Conservation (phyloP, 1,139 yeast genomes). For the Yamadazyma conglobata region DNA sequence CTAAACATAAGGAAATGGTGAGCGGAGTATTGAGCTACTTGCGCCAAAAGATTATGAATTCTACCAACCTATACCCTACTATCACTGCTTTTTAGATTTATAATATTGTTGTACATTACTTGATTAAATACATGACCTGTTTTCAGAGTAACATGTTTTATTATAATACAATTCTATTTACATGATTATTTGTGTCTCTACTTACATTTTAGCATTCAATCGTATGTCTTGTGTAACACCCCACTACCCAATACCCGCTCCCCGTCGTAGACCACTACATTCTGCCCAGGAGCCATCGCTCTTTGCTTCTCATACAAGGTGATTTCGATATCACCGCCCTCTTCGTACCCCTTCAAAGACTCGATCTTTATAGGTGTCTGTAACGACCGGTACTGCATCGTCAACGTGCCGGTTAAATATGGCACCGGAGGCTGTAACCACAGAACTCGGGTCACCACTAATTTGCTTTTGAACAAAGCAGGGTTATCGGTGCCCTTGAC, state of each 20-base stretch:
- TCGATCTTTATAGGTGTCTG: conserved; percentile 48
- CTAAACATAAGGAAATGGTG: conserved; percentile 39
- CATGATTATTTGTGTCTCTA: conserved; percentile 1
- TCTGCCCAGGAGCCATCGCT: conserved; percentile 92
- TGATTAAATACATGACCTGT: too few species aligned
- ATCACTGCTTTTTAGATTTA: conserved; percentile 37
- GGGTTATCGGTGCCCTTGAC: conserved; percentile 69
- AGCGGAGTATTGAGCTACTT: conserved; percentile 13
- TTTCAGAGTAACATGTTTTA: too few species aligned
- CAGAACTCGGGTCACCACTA: conserved; percentile 45
- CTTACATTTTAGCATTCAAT: conserved; percentile 1
- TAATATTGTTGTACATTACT: neutral
- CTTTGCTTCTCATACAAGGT: conserved; percentile 44
- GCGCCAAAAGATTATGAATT: conserved; percentile 13
- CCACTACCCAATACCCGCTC: conserved; percentile 82
- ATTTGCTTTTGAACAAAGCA: conserved; percentile 45
- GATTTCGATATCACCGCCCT: conserved; percentile 22
- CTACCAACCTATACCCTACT: conserved; percentile 35
- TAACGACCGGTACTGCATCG: conserved; percentile 66
- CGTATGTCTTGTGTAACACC: conserved; percentile 19
- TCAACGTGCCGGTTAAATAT: conserved; percentile 22
- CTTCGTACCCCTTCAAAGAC: conserved; percentile 11
- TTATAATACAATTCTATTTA: conserved; percentile 1
- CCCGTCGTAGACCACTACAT: conserved; percentile 65
- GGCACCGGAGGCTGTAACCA: conserved; percentile 20